These are phyloP conservation scores for Kluyveromyces wickerhamii DNA, from an alignment of 805 yeast genomes.

Conservation along the genomic window DNA sequence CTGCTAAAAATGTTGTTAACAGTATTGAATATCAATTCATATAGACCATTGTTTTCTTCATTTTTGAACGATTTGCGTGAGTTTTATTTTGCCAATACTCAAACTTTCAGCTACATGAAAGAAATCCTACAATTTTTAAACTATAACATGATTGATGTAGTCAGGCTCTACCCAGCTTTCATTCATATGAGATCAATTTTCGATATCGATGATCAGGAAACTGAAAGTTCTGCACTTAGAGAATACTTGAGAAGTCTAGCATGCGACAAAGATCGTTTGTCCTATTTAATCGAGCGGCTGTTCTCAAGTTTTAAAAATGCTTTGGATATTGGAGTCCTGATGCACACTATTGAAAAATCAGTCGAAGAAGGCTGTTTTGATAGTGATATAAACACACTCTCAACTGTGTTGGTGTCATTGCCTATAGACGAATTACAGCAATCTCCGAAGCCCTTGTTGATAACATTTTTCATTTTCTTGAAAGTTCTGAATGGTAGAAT, in stretches of 20 bases:
- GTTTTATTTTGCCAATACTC: conserved; percentile 6
- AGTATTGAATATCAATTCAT: conserved; percentile 11
- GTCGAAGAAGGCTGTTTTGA: conserved; percentile 1
- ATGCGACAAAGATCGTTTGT: neutral
- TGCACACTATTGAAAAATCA: neutral
- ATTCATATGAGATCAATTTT: conserved; percentile 19
- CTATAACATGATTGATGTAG: conserved; percentile 13
- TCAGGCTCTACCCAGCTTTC: conserved; percentile 19
- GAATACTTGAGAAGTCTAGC: conserved; percentile 8
- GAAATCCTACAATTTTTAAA: conserved; percentile 16
- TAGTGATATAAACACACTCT: neutral
- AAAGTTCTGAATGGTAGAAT: neutral
- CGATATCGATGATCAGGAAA: conserved; percentile 22
- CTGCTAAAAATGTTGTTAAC: conserved; percentile 12
- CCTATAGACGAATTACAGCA: neutral
- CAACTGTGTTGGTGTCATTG: neutral
- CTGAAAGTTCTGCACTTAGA: conserved; percentile 22
- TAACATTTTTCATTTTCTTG: neutral
- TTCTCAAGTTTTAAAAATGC: conserved; percentile 1
- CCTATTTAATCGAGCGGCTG: conserved; percentile 2
- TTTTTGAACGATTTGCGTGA: conserved; percentile 12
- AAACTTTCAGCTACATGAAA: neutral
- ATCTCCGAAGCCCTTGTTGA: neutral
- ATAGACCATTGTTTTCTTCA: conserved; percentile 9
- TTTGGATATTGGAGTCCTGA: neutral